Base-by-base conservation (phyloP, 768 basidiomycete species). In the Daedalea quercina region DNA sequence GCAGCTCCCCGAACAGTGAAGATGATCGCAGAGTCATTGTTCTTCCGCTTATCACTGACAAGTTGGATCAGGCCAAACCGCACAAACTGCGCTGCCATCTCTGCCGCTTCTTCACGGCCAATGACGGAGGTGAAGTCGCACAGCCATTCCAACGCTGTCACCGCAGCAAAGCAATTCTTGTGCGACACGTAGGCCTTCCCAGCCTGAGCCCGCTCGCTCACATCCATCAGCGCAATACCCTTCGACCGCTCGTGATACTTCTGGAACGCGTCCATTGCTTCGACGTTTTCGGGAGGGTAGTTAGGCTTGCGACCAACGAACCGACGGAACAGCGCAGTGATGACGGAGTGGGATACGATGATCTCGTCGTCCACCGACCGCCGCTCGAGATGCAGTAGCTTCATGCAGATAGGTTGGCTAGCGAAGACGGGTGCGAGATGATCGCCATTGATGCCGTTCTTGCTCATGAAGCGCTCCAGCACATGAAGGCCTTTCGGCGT, bases 401-500 rank as follows among this genome's bases (percentile, higher is more conserved):
- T 96, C 78, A 97, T 90, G 72, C 92, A 94, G 60, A 99, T 97
- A 31, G 95, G 94, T 65, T 96, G 93, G 0, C 88, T 78, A 15
- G 81, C 79, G 67, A 98, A 99, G 43, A 97, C 89, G 49, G 79
- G 82, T 58, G 92, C 82, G 19, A 98, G 81, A 67, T 94, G 86
- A 70, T 96, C 92, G 41, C 92, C 87, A 58, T 87, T 91, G 74
- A 99, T 97, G 61, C 96, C 96, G 68, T 99, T 98, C 78, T 95
- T 97, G 69, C 87, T 89, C 75, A 98, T 96, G 77, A 99, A 99
- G n/a, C 96, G 86, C 67, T 99, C 96, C 58, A 99, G 84, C 63
- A 99, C 90, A 64, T 99, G 96, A 48, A 98, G 85, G 49, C 96
- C 96, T 73, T 99, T 99, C 15, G 96, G 91, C 12, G 96, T 98